phyloP scores from a whole-genome alignment of 768 basidiomycete genomes.

The Psilocybe sp. region DNA sequence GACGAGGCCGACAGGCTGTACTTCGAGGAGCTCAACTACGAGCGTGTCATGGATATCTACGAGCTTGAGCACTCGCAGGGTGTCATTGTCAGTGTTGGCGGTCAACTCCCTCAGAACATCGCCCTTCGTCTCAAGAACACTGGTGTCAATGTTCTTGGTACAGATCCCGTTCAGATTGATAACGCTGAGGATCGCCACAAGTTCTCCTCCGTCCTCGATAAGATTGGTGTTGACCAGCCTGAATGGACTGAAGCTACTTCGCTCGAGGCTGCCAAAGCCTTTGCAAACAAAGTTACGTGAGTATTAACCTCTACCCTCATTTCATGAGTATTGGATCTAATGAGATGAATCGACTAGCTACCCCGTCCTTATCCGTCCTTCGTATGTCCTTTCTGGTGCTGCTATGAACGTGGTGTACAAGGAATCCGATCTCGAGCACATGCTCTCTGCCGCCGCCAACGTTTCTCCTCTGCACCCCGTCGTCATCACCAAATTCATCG shows the following conservation, averaged over 20 bases:
- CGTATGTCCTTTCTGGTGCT: conserved; percentile 96
- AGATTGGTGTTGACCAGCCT: conserved; percentile 94
- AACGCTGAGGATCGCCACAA: conserved; percentile 98
- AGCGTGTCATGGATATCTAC: conserved; percentile 99
- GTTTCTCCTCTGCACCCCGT: conserved; percentile 98
- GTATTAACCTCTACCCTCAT: conserved; percentile 19
- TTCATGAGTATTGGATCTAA: background rate
- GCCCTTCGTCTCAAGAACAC: conserved; percentile 90
- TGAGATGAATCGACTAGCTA: conserved; percentile 50
- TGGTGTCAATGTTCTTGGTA: conserved; percentile 92
- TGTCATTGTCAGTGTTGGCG: conserved; percentile 95
- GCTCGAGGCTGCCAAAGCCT: conserved; percentile 86
- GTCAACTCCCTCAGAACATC: conserved; percentile 99
- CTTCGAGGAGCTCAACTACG: conserved; percentile 97
- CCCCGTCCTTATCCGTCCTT: conserved; percentile 96
- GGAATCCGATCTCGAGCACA: conserved; percentile 85
- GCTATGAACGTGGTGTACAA: conserved; percentile 99
- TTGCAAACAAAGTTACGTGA: conserved; percentile 80
- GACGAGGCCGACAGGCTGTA: conserved; percentile 99
- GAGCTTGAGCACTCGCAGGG: conserved; percentile 92
- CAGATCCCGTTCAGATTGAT: conserved; percentile 93
- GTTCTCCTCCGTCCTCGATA: conserved; percentile 95
- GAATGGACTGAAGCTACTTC: conserved; percentile 92
- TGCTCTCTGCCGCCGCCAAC: conserved; percentile 92
- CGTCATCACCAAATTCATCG: conserved; percentile 98